A percentile compares a stretch with the other conserved stretches of the same genome.
These are phyloP conservation scores for Cajanus cajan DNA, from an alignment of 306 rosid genomes.

Conservation along the genomic window DNA sequence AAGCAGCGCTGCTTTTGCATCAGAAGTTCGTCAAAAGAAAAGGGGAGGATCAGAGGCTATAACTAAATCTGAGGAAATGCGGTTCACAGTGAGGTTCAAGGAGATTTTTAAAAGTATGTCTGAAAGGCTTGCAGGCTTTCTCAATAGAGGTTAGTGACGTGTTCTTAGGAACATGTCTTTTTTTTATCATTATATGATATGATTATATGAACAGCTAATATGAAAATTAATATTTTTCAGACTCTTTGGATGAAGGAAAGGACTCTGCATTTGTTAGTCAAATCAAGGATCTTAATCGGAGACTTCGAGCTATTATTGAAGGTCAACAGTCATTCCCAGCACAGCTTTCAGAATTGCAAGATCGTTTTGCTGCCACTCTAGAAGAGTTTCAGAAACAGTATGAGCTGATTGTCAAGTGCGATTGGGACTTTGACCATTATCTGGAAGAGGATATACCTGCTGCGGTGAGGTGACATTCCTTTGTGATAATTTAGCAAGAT, in stretches of 20 bases:
- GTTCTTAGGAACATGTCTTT: constrained; percentile 1
- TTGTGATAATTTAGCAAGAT: constrained; percentile 10
- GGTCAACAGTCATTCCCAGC: constrained; percentile 45
- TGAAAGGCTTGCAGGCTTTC: constrained; percentile 34
- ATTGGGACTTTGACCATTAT: constrained; percentile 91
- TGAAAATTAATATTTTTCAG: constrained; percentile 12
- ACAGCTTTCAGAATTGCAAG: constrained; percentile 47
- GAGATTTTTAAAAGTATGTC: constrained; percentile 36
- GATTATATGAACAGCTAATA: constrained; percentile 22
- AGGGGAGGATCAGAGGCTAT: constrained; percentile 4
- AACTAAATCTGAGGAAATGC: constrained; percentile 30
- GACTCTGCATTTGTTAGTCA: constrained; percentile 35
- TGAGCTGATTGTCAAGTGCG: constrained; percentile 44
- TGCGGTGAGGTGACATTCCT: constrained; percentile 78
- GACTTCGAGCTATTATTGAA: constrained; percentile 42
- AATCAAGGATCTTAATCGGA: constrained; percentile 39
- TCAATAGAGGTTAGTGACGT: constrained; percentile 42
- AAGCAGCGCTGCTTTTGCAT: constrained; percentile 23
- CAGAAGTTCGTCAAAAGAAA: constrained; percentile 23
- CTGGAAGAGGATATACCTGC: constrained; percentile 85
- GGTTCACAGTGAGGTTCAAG: constrained; percentile 20
- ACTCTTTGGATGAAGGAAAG: constrained; percentile 30
- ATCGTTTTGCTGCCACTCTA: constrained; percentile 40
- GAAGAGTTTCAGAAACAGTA: constrained; percentile 64
- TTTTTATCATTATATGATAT: background rate